Percentiles rank a stretch among this genome's conserved stretches.
Conservation (phyloP, 257 asterid species). For the Coffea eugenioides region DNA sequence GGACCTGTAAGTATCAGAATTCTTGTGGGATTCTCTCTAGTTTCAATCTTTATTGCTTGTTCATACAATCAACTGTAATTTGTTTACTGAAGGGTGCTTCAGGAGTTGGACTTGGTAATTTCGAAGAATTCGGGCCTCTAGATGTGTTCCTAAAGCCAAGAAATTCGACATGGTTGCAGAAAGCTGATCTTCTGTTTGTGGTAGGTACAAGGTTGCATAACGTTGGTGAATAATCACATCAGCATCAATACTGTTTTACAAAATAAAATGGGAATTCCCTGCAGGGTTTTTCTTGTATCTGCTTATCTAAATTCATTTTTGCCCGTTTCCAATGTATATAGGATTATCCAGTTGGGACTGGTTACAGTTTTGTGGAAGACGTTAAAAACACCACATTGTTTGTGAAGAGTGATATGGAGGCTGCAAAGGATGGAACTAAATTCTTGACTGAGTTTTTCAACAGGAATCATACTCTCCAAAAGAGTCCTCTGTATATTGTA, state of each 20-base stretch:
- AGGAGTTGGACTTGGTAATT: conserved; percentile 91
- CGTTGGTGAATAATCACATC: not conserved
- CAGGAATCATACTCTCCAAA: conserved; percentile 51
- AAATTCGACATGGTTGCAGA: conserved; percentile 81
- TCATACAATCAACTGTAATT: not conserved
- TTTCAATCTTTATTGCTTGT: not conserved
- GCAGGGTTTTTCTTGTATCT: not conserved
- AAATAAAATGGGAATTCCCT: not conserved
- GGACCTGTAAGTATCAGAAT: conserved; percentile 69
- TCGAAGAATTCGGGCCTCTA: conserved; percentile 87
- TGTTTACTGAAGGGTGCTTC: conserved; percentile 66
- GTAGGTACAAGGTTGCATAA: conserved; percentile 29
- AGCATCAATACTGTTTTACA: not conserved
- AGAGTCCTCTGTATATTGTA: conserved; percentile 73
- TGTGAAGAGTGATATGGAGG: conserved; percentile 80
- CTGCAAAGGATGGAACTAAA: conserved; percentile 77
- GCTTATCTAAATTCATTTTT: not conserved
- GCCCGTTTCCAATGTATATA: conserved; percentile 12
- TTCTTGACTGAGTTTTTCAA: conserved; percentile 64
- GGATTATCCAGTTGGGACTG: conserved; percentile 99
- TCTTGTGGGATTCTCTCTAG: not conserved
- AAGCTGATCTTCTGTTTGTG: conserved; percentile 94
- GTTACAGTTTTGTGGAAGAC: conserved; percentile 90
- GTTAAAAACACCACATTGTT: conserved; percentile 32
- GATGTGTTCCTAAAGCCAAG: conserved; percentile 73